phyloP scores from a whole-genome alignment of 768 basidiomycete genomes.

The Agaricus sinodeliciosus region DNA sequence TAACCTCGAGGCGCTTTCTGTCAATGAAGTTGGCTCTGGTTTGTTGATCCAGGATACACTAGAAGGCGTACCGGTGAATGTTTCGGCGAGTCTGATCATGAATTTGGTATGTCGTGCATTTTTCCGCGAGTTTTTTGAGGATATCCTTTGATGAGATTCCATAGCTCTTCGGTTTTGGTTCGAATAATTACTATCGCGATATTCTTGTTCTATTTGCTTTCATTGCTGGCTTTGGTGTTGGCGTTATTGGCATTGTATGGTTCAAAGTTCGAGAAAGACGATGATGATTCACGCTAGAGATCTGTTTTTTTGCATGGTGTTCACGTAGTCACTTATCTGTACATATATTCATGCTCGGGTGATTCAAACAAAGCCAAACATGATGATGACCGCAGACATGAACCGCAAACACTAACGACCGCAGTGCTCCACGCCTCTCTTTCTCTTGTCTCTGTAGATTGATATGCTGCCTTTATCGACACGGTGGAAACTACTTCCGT shows the following conservation, averaged over 20 bases:
- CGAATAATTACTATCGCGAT: conserved; percentile 82
- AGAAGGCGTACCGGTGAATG: conserved; percentile 73
- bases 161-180: conserved; percentile 82
- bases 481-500: not conserved
- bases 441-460: not conserved
- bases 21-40: conserved; percentile 90
- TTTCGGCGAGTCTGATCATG: conserved; percentile 86
- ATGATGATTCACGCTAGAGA: conserved; percentile 22
- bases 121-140: not conserved
- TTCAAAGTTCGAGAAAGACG: conserved; percentile 71
- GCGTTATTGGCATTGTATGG: conserved; percentile 75
- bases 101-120: conserved; percentile 45
- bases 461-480: not conserved
- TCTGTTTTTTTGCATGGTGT: not conserved
- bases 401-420: not conserved
- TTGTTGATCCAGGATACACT: conserved; percentile 76
- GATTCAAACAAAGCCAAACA: conserved; percentile 4
- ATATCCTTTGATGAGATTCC: conserved; percentile 3
- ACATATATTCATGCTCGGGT: not conserved
- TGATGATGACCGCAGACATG: not conserved
- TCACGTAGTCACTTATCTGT: not conserved
- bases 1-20: conserved; percentile 75
- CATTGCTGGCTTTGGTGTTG: conserved; percentile 69
- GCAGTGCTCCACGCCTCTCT: not conserved
- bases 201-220: conserved; percentile 84